Percentiles rank a stretch among this genome's conserved stretches.
These are phyloP conservation scores for Penicillium sp. DNA, from an alignment of 2,329 filamentous ascomycete genomes.

Conservation along the genomic window DNA sequence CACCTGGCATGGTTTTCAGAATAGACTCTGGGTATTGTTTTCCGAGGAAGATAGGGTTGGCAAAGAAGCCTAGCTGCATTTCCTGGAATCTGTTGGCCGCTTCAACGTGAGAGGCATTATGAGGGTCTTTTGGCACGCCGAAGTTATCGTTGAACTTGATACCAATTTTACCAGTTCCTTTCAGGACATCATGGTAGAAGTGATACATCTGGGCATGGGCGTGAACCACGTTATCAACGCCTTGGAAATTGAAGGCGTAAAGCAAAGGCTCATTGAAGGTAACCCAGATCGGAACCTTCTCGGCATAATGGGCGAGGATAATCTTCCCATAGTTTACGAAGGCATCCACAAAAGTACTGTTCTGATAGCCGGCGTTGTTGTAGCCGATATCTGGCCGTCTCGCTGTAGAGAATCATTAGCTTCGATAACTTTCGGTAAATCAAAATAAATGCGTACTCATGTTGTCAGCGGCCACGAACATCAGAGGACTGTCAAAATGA, in stretches of 20 bases:
- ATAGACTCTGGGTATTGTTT: conserved; percentile 43
- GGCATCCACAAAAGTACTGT: conserved; percentile 39
- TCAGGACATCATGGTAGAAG: conserved; percentile 40
- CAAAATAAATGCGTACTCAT: conserved; percentile 6
- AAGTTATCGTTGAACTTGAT: conserved; percentile 50
- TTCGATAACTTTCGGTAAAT: background rate
- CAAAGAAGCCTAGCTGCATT: conserved; percentile 41
- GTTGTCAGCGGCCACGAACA: conserved; percentile 22
- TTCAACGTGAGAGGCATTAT: conserved; percentile 22
- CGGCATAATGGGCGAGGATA: conserved; percentile 36
- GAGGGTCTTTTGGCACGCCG: conserved; percentile 44
- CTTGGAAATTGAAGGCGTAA: conserved; percentile 43
- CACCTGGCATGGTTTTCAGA: conserved; percentile 44
- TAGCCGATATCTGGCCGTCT: conserved; percentile 24
- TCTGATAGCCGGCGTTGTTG: conserved; percentile 33
- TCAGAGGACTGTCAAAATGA: conserved; percentile 28
- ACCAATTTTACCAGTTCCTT: conserved; percentile 40
- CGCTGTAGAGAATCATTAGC: conserved; percentile 4
- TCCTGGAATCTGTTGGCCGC: conserved; percentile 32
- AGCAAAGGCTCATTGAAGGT: conserved; percentile 42
- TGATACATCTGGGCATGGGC: conserved; percentile 38
- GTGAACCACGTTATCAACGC: conserved; percentile 47
- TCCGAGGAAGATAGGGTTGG: conserved; percentile 42
- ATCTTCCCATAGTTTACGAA: conserved; percentile 39
- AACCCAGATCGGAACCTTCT: conserved; percentile 40